Conservation (phyloP, 2,329 filamentous ascomycete genomes). For the Xylaria sp. region DNA sequence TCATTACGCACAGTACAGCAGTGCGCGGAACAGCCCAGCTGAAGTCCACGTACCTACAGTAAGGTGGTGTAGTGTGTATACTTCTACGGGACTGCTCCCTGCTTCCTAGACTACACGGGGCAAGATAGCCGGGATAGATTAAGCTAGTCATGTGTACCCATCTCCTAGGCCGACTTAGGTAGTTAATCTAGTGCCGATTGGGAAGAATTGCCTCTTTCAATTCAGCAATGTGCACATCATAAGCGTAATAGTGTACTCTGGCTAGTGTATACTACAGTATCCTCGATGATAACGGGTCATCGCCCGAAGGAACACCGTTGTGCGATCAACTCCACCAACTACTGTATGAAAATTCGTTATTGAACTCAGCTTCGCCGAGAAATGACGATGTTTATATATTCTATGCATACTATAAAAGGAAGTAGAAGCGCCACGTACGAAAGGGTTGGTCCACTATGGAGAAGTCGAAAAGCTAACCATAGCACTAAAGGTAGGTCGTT, state of each 20-base stretch:
- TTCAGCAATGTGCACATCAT: slow-evolving; percentile 5
- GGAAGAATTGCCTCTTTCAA: slow-evolving; percentile 25
- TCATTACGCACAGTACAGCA: slow-evolving; percentile 7
- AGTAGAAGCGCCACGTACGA: slow-evolving; percentile 15
- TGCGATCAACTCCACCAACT: slow-evolving; percentile 1
- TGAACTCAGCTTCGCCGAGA: not conserved
- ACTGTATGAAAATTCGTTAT: not conserved
- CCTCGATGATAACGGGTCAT: slow-evolving; percentile 12
- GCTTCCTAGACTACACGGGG: slow-evolving; percentile 22
- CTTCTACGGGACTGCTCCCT: not conserved
- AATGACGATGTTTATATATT: not conserved
- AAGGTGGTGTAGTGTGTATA: not conserved
- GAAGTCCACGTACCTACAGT: slow-evolving; percentile 2
- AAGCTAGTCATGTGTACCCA: slow-evolving; percentile 31
- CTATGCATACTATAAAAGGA: not conserved
- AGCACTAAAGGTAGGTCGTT: slow-evolving; percentile 4
- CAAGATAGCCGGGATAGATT: slow-evolving; percentile 37
- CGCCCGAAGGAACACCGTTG: slow-evolving; percentile 21
- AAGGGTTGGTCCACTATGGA: slow-evolving; percentile 11
- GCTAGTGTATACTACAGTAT: not conserved
- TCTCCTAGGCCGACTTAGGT: slow-evolving; percentile 16
- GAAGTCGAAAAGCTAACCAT: slow-evolving; percentile 2
- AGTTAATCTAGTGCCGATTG: slow-evolving; percentile 20
- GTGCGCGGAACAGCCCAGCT: slow-evolving; percentile 20
- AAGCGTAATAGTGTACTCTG: not conserved